Evolutionary conservation across 2,329 filamentous ascomycete species (phyloP).

Genomic region (Alternaria brassicae): DNA sequence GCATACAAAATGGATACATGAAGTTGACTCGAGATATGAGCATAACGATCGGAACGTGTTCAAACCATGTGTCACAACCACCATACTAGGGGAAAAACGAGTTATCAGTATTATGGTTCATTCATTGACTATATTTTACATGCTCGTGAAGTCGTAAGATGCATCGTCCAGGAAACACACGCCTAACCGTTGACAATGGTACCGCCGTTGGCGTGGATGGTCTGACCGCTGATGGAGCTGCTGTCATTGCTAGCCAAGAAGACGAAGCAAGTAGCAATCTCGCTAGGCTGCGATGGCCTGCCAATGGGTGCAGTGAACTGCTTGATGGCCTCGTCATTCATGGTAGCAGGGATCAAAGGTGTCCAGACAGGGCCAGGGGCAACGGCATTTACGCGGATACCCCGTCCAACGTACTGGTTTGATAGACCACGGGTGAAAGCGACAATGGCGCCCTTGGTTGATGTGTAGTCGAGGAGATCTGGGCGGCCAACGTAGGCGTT

Average conservation of each 20-base stretch:
- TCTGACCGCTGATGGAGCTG: slow-evolving; percentile 76
- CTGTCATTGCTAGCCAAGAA: slow-evolving; percentile 80
- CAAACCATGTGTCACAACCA: background rate
- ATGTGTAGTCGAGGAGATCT: slow-evolving; percentile 82
- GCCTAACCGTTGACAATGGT: slow-evolving; percentile 44
- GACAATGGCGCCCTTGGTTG: slow-evolving; percentile 78
- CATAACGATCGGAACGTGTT: background rate
- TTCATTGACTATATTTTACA: slow-evolving; percentile 2
- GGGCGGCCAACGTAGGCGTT: slow-evolving; percentile 83
- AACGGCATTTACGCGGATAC: slow-evolving; percentile 78
- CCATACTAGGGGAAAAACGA: background rate
- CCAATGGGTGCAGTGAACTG: slow-evolving; percentile 78
- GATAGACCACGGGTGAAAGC: slow-evolving; percentile 79
- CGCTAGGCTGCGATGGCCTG: slow-evolving; percentile 77
- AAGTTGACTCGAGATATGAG: background rate
- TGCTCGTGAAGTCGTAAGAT: slow-evolving; percentile 10
- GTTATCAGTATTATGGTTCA: background rate
- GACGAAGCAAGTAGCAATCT: slow-evolving; percentile 82
- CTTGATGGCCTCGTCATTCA: slow-evolving; percentile 67
- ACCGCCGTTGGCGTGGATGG: slow-evolving; percentile 65
- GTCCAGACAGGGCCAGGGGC: slow-evolving; percentile 70
- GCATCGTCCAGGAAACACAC: background rate
- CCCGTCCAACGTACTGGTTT: slow-evolving; percentile 74
- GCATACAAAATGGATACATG: background rate
- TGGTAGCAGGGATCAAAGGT: slow-evolving; percentile 53